Percentiles rank a stretch among this genome's conserved stretches.
phyloP scores from a whole-genome alignment of 2,329 filamentous ascomycete species.

The Ophiocordyceps unilateralis region DNA sequence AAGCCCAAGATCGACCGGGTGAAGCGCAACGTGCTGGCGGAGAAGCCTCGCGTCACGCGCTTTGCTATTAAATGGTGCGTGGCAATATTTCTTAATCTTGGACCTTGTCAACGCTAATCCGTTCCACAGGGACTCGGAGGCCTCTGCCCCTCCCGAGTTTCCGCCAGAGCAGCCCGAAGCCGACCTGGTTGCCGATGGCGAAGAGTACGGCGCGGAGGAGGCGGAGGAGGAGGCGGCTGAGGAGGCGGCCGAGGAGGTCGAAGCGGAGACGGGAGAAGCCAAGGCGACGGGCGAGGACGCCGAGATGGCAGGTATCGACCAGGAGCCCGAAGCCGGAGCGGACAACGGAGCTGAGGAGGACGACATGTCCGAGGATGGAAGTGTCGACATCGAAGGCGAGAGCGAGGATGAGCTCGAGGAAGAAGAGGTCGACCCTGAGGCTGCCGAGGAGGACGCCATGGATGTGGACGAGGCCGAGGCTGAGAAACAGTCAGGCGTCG shows the following conservation, averaged over 20 bases:
- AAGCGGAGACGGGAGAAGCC: slow-evolving; percentile 41
- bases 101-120: slow-evolving; percentile 1
- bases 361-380: slow-evolving; percentile 54
- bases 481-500: slow-evolving; percentile 16
- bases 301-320: slow-evolving; percentile 50
- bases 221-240: slow-evolving; percentile 53
- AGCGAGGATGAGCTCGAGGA: slow-evolving; percentile 57
- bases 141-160: slow-evolving; percentile 86
- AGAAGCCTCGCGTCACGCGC: slow-evolving; percentile 92
- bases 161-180: slow-evolving; percentile 96
- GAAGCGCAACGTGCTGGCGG: slow-evolving; percentile 77
- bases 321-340: slow-evolving; percentile 16
- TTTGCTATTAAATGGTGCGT: slow-evolving; percentile 97
- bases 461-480: slow-evolving; percentile 25
- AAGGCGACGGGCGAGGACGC: slow-evolving; percentile 60
- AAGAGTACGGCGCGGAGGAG: slow-evolving; percentile 83
- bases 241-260: slow-evolving; percentile 33
- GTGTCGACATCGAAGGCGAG: slow-evolving; percentile 64
- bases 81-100: too few relatives aligned
- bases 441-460: slow-evolving; percentile 27
- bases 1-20: slow-evolving; percentile 91
- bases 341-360: slow-evolving; percentile 41
- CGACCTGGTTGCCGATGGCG: slow-evolving; percentile 70
- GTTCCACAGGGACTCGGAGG: slow-evolving; percentile 73
- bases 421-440: slow-evolving; percentile 27